Evolutionary conservation across 306 rosid species (phyloP), one percentile per base, ranked within the genome.

Genomic region (Cucurbita ficifolia): DNA sequence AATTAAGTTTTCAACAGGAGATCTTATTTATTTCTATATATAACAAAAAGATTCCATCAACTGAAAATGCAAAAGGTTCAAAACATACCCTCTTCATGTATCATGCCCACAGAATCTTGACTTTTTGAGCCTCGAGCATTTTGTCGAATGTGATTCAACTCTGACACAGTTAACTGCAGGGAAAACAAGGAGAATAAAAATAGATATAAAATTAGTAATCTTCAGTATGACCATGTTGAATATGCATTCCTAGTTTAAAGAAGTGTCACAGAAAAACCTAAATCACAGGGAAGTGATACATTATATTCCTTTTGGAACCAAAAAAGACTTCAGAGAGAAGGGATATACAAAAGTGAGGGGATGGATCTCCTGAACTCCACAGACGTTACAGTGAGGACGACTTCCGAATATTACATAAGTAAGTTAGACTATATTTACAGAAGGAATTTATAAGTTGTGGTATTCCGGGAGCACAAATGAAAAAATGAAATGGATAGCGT

Each of bases 141-240:
- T 21, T 12, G 75, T 46, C 56, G 38, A 13, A 93, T 90, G 77
- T 85, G 87, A 78, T 88, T 67, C 53, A 90, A 77, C 69, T 87
- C 82, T 69, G 77, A 76, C 70, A 82, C 98, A 8, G 7, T n/a
- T 39, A 93, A 76, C 98, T 93, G 73, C 42, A 8, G 52, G 21
- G 21, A 7, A 46, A 57, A n/a, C 60, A 53, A 18, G 5, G 60
- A 68, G 22, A 3, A 52, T 9, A 38, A 50, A 49, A 18, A 29
- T 1, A 16, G 75, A 71, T 14, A 71, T 7, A 29, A 4, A 49
- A 24, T 5, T 29, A 33, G 14, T 46, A 48, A 70, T 24, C 60
- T 54, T 18, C 50, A 72, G 63, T 45, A 7, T 43, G 54, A 21
- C 36, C 59, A 5, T 16, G 42, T 55, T 72, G 48, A 17, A 53